A percentile compares a stretch with the other conserved stretches of the same genome.
phyloP scores from a whole-genome alignment of 306 rosid species.

The peach (Prunus persica) region DNA sequence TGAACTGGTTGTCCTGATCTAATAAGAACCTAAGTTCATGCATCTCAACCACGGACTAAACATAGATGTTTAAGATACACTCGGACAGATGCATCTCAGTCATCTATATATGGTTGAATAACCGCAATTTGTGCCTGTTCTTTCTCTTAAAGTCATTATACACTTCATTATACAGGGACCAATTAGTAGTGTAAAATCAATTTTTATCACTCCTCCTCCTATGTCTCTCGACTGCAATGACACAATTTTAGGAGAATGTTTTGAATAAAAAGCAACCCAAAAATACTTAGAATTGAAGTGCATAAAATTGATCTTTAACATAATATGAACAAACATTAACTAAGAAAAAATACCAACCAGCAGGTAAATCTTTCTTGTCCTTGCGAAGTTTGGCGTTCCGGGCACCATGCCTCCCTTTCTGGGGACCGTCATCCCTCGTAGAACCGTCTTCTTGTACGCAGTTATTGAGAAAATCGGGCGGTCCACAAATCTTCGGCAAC shows the following conservation, averaged over 20 bases:
- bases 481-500: conserved; percentile 68
- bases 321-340: not conserved
- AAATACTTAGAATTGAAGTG: not conserved
- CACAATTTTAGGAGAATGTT: not conserved
- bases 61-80: not conserved
- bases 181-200: not conserved
- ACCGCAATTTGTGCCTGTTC: not conserved
- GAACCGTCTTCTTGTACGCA: conserved; percentile 55
- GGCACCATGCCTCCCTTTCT: conserved; percentile 41
- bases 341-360: conserved; percentile 35
- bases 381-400: conserved; percentile 47
- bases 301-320: not conserved
- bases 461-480: conserved; percentile 81
- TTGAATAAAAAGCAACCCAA: not conserved
- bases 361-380: conserved; percentile 73
- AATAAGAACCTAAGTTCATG: not conserved
- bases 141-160: not conserved
- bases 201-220: not conserved
- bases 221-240: not conserved
- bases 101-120: not conserved
- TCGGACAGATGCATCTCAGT: not conserved
- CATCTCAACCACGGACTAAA: not conserved
- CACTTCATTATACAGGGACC: not conserved
- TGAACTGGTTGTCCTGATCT: not conserved
- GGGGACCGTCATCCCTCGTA: conserved; percentile 44